Evolutionary conservation across 208 protist species (phyloP).

Genomic region (Trypanosoma avium): DNA sequence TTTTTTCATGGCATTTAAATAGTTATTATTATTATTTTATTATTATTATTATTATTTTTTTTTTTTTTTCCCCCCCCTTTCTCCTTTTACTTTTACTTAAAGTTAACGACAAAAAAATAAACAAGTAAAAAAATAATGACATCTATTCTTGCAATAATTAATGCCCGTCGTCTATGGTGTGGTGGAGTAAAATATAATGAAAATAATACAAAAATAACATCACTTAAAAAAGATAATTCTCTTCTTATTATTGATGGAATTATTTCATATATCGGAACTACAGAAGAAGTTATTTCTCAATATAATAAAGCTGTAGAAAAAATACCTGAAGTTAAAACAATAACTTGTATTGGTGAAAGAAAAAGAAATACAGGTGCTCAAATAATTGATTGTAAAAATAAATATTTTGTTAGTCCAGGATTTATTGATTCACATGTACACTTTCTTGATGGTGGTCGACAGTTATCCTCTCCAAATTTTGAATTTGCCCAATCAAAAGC

Average conservation of each 20-base stretch:
- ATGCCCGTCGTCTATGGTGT: constrained; percentile 45
- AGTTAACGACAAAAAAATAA: no score
- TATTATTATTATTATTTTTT: no score
- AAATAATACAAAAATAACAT: no score
- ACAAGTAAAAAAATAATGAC: no score
- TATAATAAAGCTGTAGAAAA: constrained; percentile 2
- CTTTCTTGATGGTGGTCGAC: constrained; percentile 55
- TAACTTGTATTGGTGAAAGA: constrained; percentile 30
- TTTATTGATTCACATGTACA: constrained; percentile 72
- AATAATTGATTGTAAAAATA: constrained; percentile 45
- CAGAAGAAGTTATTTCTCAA: constrained; percentile 25
- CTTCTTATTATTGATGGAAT: constrained; percentile 40
- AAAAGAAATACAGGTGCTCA: constrained; percentile 23
- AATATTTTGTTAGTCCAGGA: constrained; percentile 42
- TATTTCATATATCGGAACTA: constrained; percentile 41
- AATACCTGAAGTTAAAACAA: neutral
- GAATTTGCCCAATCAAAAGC: constrained; percentile 21
- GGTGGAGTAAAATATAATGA: constrained; percentile 30
- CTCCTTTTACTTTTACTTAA: no score
- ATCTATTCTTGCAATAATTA: constrained; percentile 45
- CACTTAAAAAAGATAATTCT: constrained; percentile 31
- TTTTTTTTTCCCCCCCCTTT: no score
- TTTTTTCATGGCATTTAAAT: no score
- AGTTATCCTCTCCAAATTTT: constrained; percentile 33
- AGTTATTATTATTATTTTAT: no score